Evolutionary conservation across 495 filamentous ascomycete genomes (phyloP), one percentile per base, ranked within the genome.

Genomic region (Trichoderma parareesei): DNA sequence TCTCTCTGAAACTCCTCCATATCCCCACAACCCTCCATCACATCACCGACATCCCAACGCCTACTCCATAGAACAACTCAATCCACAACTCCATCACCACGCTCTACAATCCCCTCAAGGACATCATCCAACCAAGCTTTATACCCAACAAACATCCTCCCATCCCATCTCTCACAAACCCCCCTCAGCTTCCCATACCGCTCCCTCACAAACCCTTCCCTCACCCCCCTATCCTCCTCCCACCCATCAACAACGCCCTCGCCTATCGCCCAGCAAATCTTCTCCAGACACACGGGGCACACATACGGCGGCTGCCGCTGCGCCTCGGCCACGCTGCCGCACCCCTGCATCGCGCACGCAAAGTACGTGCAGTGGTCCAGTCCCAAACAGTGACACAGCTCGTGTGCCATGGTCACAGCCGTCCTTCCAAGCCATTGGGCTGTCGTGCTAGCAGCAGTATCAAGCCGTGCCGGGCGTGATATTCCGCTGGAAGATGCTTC

Each of bases 261-360:
- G 2, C 11, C 35, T 5, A 71, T 46, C 14, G 70, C 71, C 42
- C 67, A 62, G 4, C 76, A 65, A 4, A 88, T 59, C 70, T 89
- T 90, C 6, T 76, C 77, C 65, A 83, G 63, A 69, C 86, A 87
- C 3, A 89, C 77, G 0, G 85, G 86, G 68, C 87, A 90, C 16
- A 88, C 69, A 70, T 88, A 89, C 11, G 85, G 84, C 55, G 87
- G 86, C 70, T 90, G 87, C 43, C 86, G 71, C 13, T 79, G 75
- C 71, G 89, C 88, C 72, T 91, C 88, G 10, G 71, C 73, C 33
- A 90, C 72, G 8, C 81, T 77, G 4, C 80, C 80, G 2, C 82
- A 86, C 38, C 84, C 80, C 68, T 90, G 87, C 87, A 90, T 89
- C 38, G 78, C 77, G 67, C 87, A 90, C 0, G 87, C 87, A 67